Base-by-base conservation (phyloP, 225 moss, liverwort and hornwort genomes). In the Marchantia paleacea region DNA sequence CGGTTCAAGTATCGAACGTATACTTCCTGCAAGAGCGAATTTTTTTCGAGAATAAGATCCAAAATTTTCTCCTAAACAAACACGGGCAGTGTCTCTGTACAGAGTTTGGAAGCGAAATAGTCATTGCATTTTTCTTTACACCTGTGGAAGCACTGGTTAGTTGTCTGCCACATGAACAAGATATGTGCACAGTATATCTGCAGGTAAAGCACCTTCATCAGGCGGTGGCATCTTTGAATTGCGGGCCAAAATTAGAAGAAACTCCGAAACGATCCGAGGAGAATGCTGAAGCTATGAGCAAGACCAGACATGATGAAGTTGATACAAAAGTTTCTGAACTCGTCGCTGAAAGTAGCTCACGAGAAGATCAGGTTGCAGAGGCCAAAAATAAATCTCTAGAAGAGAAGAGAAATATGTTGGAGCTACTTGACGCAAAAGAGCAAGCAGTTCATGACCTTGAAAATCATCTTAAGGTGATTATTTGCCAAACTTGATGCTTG, bases 131-230 rank as follows among this genome's bases (percentile, higher is more conserved):
- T 39, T 39, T 39, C 39, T 39, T 39, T 39, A 39, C 39, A 39
- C 0, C 30, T 26, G 12, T 30, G 0, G 25, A 14, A 68, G 30
- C 6, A 68, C 14, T 68, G 68, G 28, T 68, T 7, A 15, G 10
- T 57, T 68, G 16, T 70, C 48, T 55, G 15, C 62, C 77, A 63
- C 61, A 11, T 66, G 22, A 66, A 66, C 64, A 4, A 66, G 25
- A 64, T 74, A 52, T 25, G 25, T 74, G 74, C 80, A 60, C 58
- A 81, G 62, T 74, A 49, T 47, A 52, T 62, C 72, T 67, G 62
- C 82, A 90, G 90, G 86, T 88, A 20, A 87, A 80, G 61, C 70
- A 67, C 72, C 79, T 89, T 55, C 90, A 89, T 82, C 69, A 53
- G 22, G 88, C 85, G n/a, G 80, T 90, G 77, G 82, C 79, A 16